These are phyloP conservation scores for Cercospora canescens DNA, from an alignment of 2,329 filamentous ascomycete genomes.

Conservation along the genomic window DNA sequence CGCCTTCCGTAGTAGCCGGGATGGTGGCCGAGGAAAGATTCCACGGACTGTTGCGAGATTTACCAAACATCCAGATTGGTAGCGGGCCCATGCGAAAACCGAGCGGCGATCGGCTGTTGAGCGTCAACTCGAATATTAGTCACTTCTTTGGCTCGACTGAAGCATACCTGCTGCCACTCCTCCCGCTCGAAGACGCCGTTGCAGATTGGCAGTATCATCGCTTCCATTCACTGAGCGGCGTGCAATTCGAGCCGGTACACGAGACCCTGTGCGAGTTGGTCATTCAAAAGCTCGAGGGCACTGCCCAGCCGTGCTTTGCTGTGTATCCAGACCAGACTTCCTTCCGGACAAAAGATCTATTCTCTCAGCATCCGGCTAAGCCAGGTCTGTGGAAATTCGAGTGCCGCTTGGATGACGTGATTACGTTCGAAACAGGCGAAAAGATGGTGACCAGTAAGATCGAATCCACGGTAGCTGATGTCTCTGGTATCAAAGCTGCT, in stretches of 20 bases:
- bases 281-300: background rate
- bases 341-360: slow-evolving; percentile 7
- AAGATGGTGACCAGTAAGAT: slow-evolving; percentile 1
- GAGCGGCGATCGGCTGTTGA: slow-evolving; percentile 1
- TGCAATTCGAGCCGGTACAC: background rate
- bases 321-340: background rate
- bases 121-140: background rate
- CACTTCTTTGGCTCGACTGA: slow-evolving; percentile 11
- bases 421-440: slow-evolving; percentile 6
- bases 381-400: slow-evolving; percentile 2
- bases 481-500: background rate
- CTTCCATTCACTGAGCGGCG: slow-evolving; percentile 5
- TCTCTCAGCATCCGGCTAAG: slow-evolving; percentile 1
- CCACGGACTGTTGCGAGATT: background rate
- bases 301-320: background rate
- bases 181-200: background rate
- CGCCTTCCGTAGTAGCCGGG: slow-evolving; percentile 1
- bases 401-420: slow-evolving; percentile 7
- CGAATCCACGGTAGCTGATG: background rate
- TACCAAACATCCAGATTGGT: background rate
- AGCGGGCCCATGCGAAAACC: slow-evolving; percentile 5
- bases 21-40: background rate
- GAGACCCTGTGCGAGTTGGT: slow-evolving; percentile 1
- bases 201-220: slow-evolving; percentile 9
- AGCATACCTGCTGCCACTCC: slow-evolving; percentile 1